These are phyloP conservation scores for Ophiocytium majus DNA, from an alignment of 352 stramenopile species.

Conservation along the genomic window DNA sequence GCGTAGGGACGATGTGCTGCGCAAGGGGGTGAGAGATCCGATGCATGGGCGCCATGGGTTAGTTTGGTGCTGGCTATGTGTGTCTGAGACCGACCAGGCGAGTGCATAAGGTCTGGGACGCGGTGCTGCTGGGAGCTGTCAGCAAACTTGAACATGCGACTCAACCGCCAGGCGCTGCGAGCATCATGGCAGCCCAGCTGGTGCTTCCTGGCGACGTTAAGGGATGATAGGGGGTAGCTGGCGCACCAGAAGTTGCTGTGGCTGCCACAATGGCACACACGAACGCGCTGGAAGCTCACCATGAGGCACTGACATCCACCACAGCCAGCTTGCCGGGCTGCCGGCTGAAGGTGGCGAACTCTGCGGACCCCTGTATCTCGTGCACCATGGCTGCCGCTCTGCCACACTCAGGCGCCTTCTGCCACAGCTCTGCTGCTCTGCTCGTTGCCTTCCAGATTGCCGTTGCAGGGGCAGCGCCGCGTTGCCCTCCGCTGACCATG, in stretches of 20 bases:
- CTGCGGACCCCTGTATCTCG: constrained; percentile 30
- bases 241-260: too few relatives aligned
- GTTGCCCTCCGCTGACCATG: not conserved
- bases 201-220: too few relatives aligned
- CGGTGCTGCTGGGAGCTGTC: not conserved
- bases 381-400: constrained; percentile 42
- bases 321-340: constrained; percentile 52
- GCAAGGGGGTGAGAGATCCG: not conserved
- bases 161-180: too few relatives aligned
- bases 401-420: not conserved
- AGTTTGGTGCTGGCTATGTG: too few relatives aligned
- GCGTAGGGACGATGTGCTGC: not conserved
- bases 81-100: not conserved
- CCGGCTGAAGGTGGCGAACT: constrained; percentile 34
- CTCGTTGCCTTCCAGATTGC: too few relatives aligned
- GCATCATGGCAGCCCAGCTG: too few relatives aligned
- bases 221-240: too few relatives aligned
- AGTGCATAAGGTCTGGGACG: not conserved
- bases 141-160: not conserved
- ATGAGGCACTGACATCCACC: constrained; percentile 20
- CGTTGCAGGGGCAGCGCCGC: not conserved
- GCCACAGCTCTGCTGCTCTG: not conserved
- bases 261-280: too few relatives aligned
- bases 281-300: not conserved
- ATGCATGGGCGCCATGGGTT: not conserved